A percentile compares a stretch with the other conserved stretches of the same genome.
Evolutionary conservation across 768 basidiomycete genomes (phyloP).

Genomic region (Russula foetens): DNA sequence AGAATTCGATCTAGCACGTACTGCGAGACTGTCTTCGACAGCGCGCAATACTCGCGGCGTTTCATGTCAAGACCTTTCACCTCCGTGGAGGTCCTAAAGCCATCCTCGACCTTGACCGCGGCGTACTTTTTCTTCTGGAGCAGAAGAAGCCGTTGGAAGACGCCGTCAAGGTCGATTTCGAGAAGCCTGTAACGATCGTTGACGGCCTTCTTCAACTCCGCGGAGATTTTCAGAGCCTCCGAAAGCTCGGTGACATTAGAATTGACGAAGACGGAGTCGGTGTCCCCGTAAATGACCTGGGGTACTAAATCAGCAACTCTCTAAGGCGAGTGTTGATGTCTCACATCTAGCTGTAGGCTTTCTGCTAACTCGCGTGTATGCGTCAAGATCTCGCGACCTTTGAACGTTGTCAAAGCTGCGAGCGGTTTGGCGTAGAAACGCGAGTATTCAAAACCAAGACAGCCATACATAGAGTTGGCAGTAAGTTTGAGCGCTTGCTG

Average conservation of each 20-base stretch:
- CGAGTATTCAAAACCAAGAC: constrained; percentile 95
- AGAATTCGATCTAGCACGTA: constrained; percentile 87
- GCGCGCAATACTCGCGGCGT: constrained; percentile 84
- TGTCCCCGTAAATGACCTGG: constrained; percentile 98
- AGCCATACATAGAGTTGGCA: constrained; percentile 99
- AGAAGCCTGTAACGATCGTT: constrained; percentile 93
- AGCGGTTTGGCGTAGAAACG: constrained; percentile 94
- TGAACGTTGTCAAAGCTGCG: constrained; percentile 96
- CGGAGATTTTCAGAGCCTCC: constrained; percentile 86
- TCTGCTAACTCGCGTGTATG: constrained; percentile 91
- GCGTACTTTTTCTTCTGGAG: constrained; percentile 99
- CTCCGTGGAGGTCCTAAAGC: constrained; percentile 68
- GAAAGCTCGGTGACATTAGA: constrained; percentile 84
- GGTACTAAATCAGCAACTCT: background rate
- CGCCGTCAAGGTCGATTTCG: constrained; percentile 92
- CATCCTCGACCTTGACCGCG: constrained; percentile 89
- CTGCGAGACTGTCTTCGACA: constrained; percentile 93
- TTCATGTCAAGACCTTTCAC: constrained; percentile 99
- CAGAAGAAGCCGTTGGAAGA: constrained; percentile 87
- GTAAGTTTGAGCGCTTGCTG: constrained; percentile 96
- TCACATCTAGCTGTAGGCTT: constrained; percentile 78
- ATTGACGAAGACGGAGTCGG: constrained; percentile 98
- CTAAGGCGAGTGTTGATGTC: background rate
- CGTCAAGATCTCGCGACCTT: constrained; percentile 94
- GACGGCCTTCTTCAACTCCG: constrained; percentile 89